A percentile compares a stretch with the other conserved stretches of the same genome.
These are phyloP conservation scores for Leishmania martiniquensis DNA, from an alignment of 208 protist species.

Conservation along the genomic window DNA sequence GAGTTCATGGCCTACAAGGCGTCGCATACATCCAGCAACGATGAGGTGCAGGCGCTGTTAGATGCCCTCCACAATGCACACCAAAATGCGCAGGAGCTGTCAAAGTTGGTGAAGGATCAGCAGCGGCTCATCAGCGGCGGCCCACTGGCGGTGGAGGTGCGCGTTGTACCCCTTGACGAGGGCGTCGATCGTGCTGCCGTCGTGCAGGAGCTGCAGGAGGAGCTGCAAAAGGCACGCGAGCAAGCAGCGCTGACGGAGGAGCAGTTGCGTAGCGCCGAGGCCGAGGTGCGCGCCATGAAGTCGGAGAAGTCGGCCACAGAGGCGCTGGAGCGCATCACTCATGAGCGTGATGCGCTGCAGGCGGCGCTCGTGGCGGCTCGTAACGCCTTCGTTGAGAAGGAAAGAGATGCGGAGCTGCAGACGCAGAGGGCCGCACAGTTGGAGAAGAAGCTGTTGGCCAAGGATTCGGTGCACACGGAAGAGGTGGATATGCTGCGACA, in stretches of 20 bases:
- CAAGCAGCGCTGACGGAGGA: conserved; percentile 19
- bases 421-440: conserved; percentile 30
- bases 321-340: conserved; percentile 23
- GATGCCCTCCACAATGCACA: conserved; percentile 65
- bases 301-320: conserved; percentile 15
- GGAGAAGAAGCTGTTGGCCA: conserved; percentile 24
- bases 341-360: conserved; percentile 45
- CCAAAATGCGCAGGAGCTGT: conserved; percentile 58
- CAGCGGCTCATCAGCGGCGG: conserved; percentile 65
- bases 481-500: conserved; percentile 22
- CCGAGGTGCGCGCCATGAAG: conserved; percentile 17
- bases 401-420: conserved; percentile 58
- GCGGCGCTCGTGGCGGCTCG: conserved; percentile 41
- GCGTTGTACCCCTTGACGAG: conserved; percentile 41
- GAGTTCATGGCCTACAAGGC: conserved; percentile 82
- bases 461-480: conserved; percentile 22
- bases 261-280: conserved; percentile 21
- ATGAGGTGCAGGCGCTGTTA: conserved; percentile 80
- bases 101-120: conserved; percentile 58
- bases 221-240: conserved; percentile 43
- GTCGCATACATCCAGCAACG: conserved; percentile 75
- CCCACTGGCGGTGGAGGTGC: conserved; percentile 40
- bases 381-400: conserved; percentile 45
- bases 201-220: conserved; percentile 42
- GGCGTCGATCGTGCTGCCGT: conserved; percentile 21